Percentiles rank a stretch among this genome's conserved stretches.
Conservation (phyloP, 208 protist species). For the Leishmania lainsoni region DNA sequence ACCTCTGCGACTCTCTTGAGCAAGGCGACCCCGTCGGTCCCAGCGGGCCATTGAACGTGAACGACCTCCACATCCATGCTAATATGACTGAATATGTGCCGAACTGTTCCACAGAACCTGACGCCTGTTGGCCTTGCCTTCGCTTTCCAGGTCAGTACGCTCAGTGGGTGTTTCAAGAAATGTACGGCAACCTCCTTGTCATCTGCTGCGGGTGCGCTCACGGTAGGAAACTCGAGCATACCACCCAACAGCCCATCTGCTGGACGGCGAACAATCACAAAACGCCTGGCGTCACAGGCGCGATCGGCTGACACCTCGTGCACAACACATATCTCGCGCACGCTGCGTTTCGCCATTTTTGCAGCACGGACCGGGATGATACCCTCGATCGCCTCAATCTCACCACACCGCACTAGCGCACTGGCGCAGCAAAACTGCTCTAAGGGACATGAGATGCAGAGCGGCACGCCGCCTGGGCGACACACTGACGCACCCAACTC, state of each 20-base stretch:
- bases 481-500: slow-evolving; percentile 92
- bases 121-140: background rate
- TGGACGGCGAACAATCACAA: slow-evolving; percentile 66
- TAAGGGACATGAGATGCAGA: slow-evolving; percentile 80
- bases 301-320: slow-evolving; percentile 44
- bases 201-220: slow-evolving; percentile 9
- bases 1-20: slow-evolving; percentile 11
- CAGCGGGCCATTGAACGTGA: slow-evolving; percentile 46
- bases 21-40: slow-evolving; percentile 9
- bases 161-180: slow-evolving; percentile 15
- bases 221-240: slow-evolving; percentile 83
- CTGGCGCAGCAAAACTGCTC: slow-evolving; percentile 55
- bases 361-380: slow-evolving; percentile 72
- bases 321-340: slow-evolving; percentile 73
- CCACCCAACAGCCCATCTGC: slow-evolving; percentile 69
- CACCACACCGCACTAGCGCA: slow-evolving; percentile 33
- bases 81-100: slow-evolving; percentile 88
- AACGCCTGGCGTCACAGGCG: slow-evolving; percentile 28
- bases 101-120: slow-evolving; percentile 37
- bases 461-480: slow-evolving; percentile 62
- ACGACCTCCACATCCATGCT: slow-evolving; percentile 72
- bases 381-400: slow-evolving; percentile 73
- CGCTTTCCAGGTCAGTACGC: background rate
- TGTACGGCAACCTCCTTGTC: slow-evolving; percentile 2
- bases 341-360: slow-evolving; percentile 43